Percentiles rank a stretch among this genome's conserved stretches.
Evolutionary conservation across 202 grass and related monocot genomes (phyloP).

Genomic region (Tripidium arundinaceum): DNA sequence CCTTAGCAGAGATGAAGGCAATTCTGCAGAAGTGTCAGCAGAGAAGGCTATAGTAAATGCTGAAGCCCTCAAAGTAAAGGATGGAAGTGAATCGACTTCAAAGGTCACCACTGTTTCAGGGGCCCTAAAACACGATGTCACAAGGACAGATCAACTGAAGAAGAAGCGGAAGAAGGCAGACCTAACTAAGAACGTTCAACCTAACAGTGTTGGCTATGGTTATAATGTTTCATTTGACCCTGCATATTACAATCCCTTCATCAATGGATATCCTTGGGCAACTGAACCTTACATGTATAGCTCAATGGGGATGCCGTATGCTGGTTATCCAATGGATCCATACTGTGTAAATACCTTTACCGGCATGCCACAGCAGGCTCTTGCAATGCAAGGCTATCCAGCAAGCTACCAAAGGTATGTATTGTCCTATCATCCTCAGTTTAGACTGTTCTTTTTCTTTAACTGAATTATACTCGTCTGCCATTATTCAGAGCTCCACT

Average conservation of each 20-base stretch:
- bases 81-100: constrained; percentile 25
- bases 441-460: not conserved
- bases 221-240: constrained; percentile 33
- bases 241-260: constrained; percentile 46
- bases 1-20: constrained; percentile 31
- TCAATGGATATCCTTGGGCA: constrained; percentile 36
- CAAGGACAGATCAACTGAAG: constrained; percentile 35
- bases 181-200: constrained; percentile 13
- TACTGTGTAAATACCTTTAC: constrained; percentile 14
- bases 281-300: constrained; percentile 48
- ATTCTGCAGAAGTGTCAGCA: constrained; percentile 22
- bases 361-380: constrained; percentile 11
- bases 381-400: constrained; percentile 39
- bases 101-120: constrained; percentile 18
- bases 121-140: not conserved
- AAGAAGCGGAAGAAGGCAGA: constrained; percentile 56
- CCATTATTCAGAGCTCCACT: not conserved
- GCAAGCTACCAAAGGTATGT: constrained; percentile 31
- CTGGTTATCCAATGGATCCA: constrained; percentile 36
- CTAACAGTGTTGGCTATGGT: constrained; percentile 35
- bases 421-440: not conserved
- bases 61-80: constrained; percentile 19
- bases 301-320: constrained; percentile 33
- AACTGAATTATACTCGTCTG: not conserved
- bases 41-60: constrained; percentile 30